These are phyloP conservation scores for Ashbya aceris DNA, from an alignment of 1,139 yeast genomes.

Conservation along the genomic window DNA sequence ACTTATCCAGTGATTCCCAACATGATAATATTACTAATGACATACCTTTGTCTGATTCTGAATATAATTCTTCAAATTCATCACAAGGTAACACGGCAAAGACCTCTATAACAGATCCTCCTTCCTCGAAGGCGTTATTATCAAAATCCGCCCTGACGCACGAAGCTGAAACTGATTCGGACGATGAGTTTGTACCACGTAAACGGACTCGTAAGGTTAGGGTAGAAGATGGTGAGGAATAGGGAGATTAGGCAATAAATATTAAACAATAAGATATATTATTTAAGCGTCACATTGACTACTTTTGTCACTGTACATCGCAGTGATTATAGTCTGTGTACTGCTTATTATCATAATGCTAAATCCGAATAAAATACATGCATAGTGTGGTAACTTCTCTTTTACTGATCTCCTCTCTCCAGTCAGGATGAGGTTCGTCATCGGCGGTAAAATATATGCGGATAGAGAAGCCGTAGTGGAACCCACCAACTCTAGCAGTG, in stretches of 20 bases:
- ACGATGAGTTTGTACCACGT: not conserved
- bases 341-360: slow-evolving; percentile 73
- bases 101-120: no score
- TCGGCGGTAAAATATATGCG: slow-evolving; percentile 88
- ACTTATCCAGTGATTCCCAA: no score
- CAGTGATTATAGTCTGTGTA: slow-evolving; percentile 52
- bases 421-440: slow-evolving; percentile 64
- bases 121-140: no score
- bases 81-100: no score
- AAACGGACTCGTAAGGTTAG: not conserved
- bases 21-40: no score
- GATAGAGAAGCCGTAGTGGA: slow-evolving; percentile 87
- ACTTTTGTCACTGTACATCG: slow-evolving; percentile 36
- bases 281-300: slow-evolving; percentile 34
- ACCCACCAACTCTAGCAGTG: slow-evolving; percentile 80
- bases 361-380: slow-evolving; percentile 63
- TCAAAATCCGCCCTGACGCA: no score
- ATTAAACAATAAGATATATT: not conserved
- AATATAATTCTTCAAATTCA: no score
- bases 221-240: slow-evolving; percentile 1
- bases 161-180: not conserved
- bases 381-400: slow-evolving; percentile 46
- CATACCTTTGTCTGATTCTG: no score
- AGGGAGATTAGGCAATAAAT: not conserved
- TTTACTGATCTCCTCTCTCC: slow-evolving; percentile 37